phyloP scores from a whole-genome alignment of 352 stramenopile genomes.

The Peronospora tabacina region DNA sequence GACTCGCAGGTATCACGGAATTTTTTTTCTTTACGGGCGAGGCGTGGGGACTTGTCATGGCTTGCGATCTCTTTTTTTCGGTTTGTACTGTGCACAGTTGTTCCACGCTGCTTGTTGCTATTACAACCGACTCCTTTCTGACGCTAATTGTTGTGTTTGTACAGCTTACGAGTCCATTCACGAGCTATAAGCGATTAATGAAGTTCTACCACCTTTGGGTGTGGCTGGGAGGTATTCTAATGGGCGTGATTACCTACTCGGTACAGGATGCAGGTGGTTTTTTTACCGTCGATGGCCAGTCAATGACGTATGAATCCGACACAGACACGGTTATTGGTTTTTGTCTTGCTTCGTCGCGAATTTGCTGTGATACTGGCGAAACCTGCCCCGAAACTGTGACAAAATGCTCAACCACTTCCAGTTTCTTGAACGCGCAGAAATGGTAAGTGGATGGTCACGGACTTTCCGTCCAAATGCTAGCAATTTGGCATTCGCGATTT shows the following conservation, averaged over 20 bases:
- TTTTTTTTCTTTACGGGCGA: slow-evolving; percentile 88
- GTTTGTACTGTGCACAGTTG: slow-evolving; percentile 18
- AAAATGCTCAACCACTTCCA: slow-evolving; percentile 41
- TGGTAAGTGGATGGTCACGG: slow-evolving; percentile 29
- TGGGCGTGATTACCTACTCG: slow-evolving; percentile 69
- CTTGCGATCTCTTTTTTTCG: slow-evolving; percentile 83
- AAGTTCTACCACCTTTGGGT: slow-evolving; percentile 85
- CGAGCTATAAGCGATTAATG: slow-evolving; percentile 86
- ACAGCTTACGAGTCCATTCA: slow-evolving; percentile 81
- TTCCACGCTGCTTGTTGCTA: not conserved
- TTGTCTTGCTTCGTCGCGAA: slow-evolving; percentile 73
- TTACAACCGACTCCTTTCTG: not conserved
- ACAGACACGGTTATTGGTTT: slow-evolving; percentile 69
- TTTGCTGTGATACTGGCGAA: slow-evolving; percentile 54
- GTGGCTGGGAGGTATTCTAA: slow-evolving; percentile 74
- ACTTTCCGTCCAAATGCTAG: not conserved
- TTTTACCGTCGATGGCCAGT: slow-evolving; percentile 78
- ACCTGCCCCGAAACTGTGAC: slow-evolving; percentile 34
- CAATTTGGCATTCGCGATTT: not conserved
- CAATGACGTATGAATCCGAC: slow-evolving; percentile 65
- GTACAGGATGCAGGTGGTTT: slow-evolving; percentile 68
- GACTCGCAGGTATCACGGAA: slow-evolving; percentile 77
- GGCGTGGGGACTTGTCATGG: slow-evolving; percentile 84
- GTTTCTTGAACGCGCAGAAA: slow-evolving; percentile 73
- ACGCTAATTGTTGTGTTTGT: not conserved